A percentile compares a stretch with the other conserved stretches of the same genome.
These are phyloP conservation scores for Tilletia caries DNA, from an alignment of 1,284 basidiomycete species.

Conservation along the genomic window DNA sequence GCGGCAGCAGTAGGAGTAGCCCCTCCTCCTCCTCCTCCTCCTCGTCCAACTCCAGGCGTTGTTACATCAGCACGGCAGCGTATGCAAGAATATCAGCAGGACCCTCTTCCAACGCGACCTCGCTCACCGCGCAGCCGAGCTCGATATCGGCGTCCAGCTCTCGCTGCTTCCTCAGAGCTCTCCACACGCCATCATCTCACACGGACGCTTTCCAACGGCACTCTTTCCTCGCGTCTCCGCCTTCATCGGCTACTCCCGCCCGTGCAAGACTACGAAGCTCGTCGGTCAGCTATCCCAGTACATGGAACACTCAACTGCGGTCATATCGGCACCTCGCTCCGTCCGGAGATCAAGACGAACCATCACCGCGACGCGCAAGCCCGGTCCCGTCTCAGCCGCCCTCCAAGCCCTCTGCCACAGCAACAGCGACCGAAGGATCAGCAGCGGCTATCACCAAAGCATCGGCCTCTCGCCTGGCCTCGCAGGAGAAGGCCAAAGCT, in stretches of 20 bases:
- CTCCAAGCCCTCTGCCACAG: neutral
- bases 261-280: neutral
- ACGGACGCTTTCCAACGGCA: neutral
- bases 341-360: neutral
- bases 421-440: neutral
- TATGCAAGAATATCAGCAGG: too few species aligned
- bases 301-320: neutral
- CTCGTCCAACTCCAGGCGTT: too few species aligned
- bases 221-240: neutral
- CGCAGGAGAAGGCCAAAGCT: constrained; percentile 22
- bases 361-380: neutral
- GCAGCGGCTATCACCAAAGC: constrained; percentile 1
- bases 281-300: neutral
- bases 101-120: too few species aligned
- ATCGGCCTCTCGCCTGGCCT: neutral
- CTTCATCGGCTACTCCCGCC: neutral
- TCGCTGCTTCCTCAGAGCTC: too few species aligned
- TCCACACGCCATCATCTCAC: neutral
- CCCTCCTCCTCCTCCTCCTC: too few species aligned
- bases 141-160: too few species aligned
- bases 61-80: too few species aligned
- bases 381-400: neutral
- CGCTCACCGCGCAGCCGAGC: too few species aligned
- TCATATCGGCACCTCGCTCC: neutral
- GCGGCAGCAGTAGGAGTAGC: too few species aligned